Percentiles rank a stretch among this genome's conserved stretches.
These are phyloP conservation scores for Trichoderma breve DNA, from an alignment of 2,329 filamentous ascomycete genomes.

Conservation along the genomic window DNA sequence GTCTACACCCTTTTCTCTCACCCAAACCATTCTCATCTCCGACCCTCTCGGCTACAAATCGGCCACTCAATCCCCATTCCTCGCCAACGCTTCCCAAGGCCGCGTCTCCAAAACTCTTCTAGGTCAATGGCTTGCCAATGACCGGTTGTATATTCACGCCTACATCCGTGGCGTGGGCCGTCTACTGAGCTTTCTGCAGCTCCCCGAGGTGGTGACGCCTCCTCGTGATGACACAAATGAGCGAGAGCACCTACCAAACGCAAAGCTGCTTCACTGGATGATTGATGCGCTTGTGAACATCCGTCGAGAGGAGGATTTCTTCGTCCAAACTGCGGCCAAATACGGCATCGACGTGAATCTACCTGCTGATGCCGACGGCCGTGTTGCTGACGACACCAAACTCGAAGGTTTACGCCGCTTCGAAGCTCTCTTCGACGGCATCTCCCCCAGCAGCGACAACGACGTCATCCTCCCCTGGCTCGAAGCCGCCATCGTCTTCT, in stretches of 20 bases:
- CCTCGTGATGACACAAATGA: constrained; percentile 19
- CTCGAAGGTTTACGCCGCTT: constrained; percentile 41
- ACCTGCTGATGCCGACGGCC: constrained; percentile 23
- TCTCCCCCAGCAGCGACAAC: constrained; percentile 38
- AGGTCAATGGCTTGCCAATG: constrained; percentile 68
- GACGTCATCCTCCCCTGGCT: constrained; percentile 49
- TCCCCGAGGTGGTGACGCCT: constrained; percentile 40
- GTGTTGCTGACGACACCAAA: constrained; percentile 33
- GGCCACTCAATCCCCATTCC: constrained; percentile 66
- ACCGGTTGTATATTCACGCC: constrained; percentile 67
- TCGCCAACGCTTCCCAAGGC: constrained; percentile 62
- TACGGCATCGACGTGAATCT: constrained; percentile 56
- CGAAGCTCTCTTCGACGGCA: constrained; percentile 52
- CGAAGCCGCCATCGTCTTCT: constrained; percentile 70
- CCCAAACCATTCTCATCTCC: constrained; percentile 53
- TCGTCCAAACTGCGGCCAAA: constrained; percentile 60
- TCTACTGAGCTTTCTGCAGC: constrained; percentile 60
- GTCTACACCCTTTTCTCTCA: constrained; percentile 43
- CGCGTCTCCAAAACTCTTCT: constrained; percentile 55
- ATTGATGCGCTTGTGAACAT: constrained; percentile 65
- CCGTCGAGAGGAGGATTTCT: constrained; percentile 65
- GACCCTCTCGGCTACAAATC: constrained; percentile 46
- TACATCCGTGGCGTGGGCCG: constrained; percentile 66
- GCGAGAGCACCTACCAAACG: constrained; percentile 39
- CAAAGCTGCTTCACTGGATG: constrained; percentile 59